A percentile compares a stretch with the other conserved stretches of the same genome.
phyloP scores from a whole-genome alignment of 2,329 filamentous ascomycete genomes.

The Colletotrichum sublineola region DNA sequence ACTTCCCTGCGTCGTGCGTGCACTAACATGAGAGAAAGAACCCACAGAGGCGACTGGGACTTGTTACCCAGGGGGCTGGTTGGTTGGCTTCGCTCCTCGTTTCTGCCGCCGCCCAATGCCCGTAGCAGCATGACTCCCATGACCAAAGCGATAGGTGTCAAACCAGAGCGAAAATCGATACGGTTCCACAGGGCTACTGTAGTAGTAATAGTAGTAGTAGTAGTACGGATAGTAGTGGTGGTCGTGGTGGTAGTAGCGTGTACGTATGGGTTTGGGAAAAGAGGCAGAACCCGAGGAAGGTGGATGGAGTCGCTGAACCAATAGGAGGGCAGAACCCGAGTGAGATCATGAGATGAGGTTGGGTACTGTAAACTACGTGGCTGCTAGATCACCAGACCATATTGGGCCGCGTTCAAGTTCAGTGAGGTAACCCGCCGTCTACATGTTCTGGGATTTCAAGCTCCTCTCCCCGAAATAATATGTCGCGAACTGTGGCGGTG shows the following conservation, averaged over 20 bases:
- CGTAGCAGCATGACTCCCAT: not conserved
- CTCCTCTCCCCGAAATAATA: not conserved
- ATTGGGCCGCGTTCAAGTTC: constrained; percentile 3
- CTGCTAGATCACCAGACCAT: constrained; percentile 3
- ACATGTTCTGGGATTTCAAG: constrained; percentile 8
- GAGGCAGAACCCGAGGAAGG: constrained; percentile 2
- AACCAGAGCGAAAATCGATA: not conserved
- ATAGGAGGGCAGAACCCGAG: not conserved
- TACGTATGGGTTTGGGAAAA: not conserved
- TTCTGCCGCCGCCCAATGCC: constrained; percentile 10
- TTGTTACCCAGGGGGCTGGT: not conserved
- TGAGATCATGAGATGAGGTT: not conserved
- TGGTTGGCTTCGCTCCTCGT: not conserved
- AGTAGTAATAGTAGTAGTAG: not conserved
- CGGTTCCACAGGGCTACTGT: not conserved
- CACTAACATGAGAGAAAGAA: constrained; percentile 15
- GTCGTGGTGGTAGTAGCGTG: no score
- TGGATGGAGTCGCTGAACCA: not conserved
- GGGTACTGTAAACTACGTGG: not conserved
- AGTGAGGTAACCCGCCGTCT: constrained; percentile 22
- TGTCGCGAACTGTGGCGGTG: constrained; percentile 1
- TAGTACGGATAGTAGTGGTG: no score
- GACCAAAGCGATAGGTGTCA: not conserved
- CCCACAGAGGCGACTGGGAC: constrained; percentile 2
- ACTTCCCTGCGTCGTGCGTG: constrained; percentile 21